Percentiles rank a stretch among this genome's conserved stretches.
Evolutionary conservation across 495 filamentous ascomycete genomes (phyloP).

Genomic region (Letharia columbiana): DNA sequence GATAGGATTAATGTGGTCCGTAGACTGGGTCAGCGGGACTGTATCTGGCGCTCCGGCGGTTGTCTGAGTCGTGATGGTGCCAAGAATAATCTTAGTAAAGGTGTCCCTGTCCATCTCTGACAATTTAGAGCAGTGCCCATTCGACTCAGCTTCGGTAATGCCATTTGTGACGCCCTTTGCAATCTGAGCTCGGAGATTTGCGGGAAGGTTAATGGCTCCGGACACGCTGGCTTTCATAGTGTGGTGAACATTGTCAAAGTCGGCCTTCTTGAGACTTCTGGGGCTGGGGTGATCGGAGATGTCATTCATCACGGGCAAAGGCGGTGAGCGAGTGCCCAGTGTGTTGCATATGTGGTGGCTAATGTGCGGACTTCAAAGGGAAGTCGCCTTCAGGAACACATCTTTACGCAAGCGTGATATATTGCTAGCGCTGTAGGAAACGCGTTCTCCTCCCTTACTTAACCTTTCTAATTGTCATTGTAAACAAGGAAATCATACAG

Average conservation of each 20-base stretch:
- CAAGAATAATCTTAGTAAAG: not conserved
- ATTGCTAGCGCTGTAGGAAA: too few relatives aligned
- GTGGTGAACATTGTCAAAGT: too few relatives aligned
- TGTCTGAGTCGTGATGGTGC: not conserved
- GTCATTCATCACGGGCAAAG: not conserved
- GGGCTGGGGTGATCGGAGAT: too few relatives aligned
- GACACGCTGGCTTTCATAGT: too few relatives aligned
- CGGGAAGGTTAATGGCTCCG: not conserved
- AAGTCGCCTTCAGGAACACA: too few relatives aligned
- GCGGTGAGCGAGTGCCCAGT: not conserved
- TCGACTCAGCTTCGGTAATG: not conserved
- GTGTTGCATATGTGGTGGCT: not conserved
- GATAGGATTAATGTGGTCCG: not conserved
- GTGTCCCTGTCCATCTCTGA: not conserved
- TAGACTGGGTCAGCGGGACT: not conserved
- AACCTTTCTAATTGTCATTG: too few relatives aligned
- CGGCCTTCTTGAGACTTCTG: too few relatives aligned
- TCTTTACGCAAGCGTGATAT: too few relatives aligned
- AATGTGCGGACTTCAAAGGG: too few relatives aligned
- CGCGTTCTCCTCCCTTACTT: too few relatives aligned
- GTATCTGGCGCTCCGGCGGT: not conserved
- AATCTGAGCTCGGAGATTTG: not conserved
- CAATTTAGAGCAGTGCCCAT: not conserved
- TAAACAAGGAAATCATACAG: too few relatives aligned
- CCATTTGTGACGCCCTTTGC: not conserved